A percentile compares a stretch with the other conserved stretches of the same genome.
These are phyloP conservation scores for Canavalia gladiata DNA, from an alignment of 306 rosid species.

Conservation along the genomic window DNA sequence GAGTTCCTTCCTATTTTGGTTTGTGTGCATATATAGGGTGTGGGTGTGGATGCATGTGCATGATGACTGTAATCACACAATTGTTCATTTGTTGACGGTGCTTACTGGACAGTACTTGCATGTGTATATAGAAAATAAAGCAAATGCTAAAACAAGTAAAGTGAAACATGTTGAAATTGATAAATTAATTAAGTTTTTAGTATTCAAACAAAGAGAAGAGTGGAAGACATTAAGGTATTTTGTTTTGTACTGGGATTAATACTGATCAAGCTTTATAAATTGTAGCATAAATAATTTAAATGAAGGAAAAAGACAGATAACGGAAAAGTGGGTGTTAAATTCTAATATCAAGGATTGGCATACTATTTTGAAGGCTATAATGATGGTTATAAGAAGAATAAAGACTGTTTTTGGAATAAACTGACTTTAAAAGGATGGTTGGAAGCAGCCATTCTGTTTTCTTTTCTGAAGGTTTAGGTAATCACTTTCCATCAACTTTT, in stretches of 20 bases:
- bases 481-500: background rate
- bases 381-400: conserved; percentile 5
- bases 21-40: background rate
- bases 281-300: background rate
- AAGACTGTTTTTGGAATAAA: conserved; percentile 12
- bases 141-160: background rate
- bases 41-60: background rate
- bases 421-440: conserved; percentile 18
- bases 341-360: background rate
- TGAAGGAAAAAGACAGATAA: background rate
- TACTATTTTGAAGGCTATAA: background rate
- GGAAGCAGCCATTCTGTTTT: conserved; percentile 19
- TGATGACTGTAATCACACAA: background rate
- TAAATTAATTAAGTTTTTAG: background rate
- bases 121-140: background rate
- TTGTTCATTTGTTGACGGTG: background rate
- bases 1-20: background rate
- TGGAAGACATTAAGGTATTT: background rate
- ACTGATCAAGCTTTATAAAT: background rate
- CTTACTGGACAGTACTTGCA: background rate
- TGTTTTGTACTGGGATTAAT: background rate
- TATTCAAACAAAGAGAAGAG: background rate
- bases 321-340: background rate
- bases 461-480: background rate
- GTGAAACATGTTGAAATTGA: background rate